A percentile compares a stretch with the other conserved stretches of the same genome.
Conservation (phyloP, 2,329 filamentous ascomycete genomes). For the Arachnomyces sp. region DNA sequence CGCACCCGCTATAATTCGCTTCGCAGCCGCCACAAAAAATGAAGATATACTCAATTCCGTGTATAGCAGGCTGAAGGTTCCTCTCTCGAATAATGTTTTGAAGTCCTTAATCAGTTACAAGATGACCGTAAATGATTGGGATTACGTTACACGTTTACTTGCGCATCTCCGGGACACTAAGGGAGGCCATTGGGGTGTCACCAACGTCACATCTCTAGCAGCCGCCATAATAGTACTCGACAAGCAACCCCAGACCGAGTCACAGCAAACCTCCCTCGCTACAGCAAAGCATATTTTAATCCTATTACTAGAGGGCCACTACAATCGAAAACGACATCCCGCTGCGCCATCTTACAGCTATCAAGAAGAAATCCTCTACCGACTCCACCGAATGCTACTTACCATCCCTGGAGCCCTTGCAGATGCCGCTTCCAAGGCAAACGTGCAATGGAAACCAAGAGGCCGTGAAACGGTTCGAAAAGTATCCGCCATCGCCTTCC, state of each 20-base stretch:
- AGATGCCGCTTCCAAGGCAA: constrained; percentile 18
- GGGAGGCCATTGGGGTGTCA: constrained; percentile 30
- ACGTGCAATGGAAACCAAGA: constrained; percentile 11
- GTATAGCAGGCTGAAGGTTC: constrained; percentile 22
- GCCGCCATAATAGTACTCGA: constrained; percentile 36
- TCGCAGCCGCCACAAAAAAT: constrained; percentile 46
- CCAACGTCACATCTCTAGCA: constrained; percentile 28
- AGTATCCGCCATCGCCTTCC: constrained; percentile 40
- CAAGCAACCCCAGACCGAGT: constrained; percentile 13
- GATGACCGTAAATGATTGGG: constrained; percentile 28
- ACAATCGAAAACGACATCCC: constrained; percentile 18
- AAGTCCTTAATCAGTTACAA: constrained; percentile 29
- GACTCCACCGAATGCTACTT: constrained; percentile 24
- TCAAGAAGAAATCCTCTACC: constrained; percentile 23
- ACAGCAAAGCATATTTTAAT: constrained; percentile 25
- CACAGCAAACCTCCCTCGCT: constrained; percentile 15
- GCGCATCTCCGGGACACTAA: constrained; percentile 26
- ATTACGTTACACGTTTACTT: constrained; percentile 24
- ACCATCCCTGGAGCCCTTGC: constrained; percentile 25
- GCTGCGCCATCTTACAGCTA: constrained; percentile 11
- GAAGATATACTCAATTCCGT: constrained; percentile 22
- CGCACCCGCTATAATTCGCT: constrained; percentile 47
- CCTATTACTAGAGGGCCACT: constrained; percentile 29
- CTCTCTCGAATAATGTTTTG: constrained; percentile 27
- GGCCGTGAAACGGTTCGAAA: constrained; percentile 17